These are phyloP conservation scores for Coniella vitis DNA, from an alignment of 2,329 filamentous ascomycete species.

Conservation along the genomic window DNA sequence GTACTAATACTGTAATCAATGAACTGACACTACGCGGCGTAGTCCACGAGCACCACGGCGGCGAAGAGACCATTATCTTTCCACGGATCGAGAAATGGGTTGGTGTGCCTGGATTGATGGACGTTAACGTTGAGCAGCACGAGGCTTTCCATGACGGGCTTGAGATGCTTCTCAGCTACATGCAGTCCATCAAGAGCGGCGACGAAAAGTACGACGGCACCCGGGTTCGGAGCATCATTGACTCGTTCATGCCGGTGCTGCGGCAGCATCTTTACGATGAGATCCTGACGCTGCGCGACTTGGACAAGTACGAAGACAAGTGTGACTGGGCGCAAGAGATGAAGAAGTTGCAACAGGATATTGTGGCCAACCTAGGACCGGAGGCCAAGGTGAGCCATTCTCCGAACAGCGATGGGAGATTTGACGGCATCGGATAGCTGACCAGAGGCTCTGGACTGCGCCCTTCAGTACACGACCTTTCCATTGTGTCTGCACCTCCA, in stretches of 20 bases:
- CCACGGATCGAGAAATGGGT: constrained; percentile 24
- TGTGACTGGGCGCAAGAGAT: too few species aligned
- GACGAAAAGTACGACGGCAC: constrained; percentile 26
- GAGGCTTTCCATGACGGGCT: constrained; percentile 28
- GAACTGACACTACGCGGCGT: not conserved
- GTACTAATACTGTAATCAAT: not conserved
- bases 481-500: constrained; percentile 16
- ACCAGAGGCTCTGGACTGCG: not conserved
- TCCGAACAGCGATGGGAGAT: too few species aligned
- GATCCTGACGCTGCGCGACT: constrained; percentile 29
- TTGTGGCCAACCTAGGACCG: constrained; percentile 17
- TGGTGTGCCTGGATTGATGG: constrained; percentile 24
- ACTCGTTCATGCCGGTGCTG: constrained; percentile 29
- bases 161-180: constrained; percentile 25
- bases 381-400: constrained; percentile 18
- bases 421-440: not conserved
- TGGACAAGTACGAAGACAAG: not conserved
- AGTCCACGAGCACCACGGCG: constrained; percentile 26
- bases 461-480: not conserved
- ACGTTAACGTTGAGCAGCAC: constrained; percentile 29
- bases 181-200: constrained; percentile 22
- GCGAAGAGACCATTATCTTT: constrained; percentile 28
- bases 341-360: constrained; percentile 15
- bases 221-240: constrained; percentile 26
- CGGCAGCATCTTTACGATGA: constrained; percentile 32